Base-by-base conservation (phyloP, 176 grass and related monocot species). In the Oryza officinalis region DNA sequence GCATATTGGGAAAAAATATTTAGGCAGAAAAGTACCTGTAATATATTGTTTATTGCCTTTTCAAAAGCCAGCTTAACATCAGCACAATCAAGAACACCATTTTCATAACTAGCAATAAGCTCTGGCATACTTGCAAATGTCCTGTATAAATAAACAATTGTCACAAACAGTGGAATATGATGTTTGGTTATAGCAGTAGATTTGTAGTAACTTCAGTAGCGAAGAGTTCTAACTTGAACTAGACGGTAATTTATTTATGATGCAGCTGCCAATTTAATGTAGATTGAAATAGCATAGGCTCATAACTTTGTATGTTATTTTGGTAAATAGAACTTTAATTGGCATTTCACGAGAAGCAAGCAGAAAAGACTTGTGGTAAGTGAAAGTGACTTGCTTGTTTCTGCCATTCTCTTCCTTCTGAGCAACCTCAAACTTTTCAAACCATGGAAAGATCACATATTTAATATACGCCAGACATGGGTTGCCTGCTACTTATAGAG, bases 381-480 rank as follows among this genome's bases (percentile, higher is more conserved):
- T 63, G 8, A 72, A 72, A 45, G 41, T 7, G 46, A 18, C 9
- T 59, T 75, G 59, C 73, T 35, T 76, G 28, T 59, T 76, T 17
- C 30, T 12, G 35, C 28, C 49, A 76, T n/a, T 37, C 49, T 18
- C 20, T 76, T 60, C 85, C 71, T 87, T 80, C 81, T 71, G 77
- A 10, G 71, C 75, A 13, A 91, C 69, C 82, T 92, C 89, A 63
- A 94, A 94, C 27, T 66, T 75, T 33, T 28, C 72, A 75, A 54
- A 88, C 89, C 87, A 46, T 12, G 44, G 44, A 87, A 71, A 84
- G 92, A 88, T 47, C 50, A 94, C 30, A 70, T 82, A 90, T 66
- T 80, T 87, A 10, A 94, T 82, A 26, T 88, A 89, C 49, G 89
- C 87, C 69, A 92, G 72, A 75, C 82, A 92, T 44, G 85, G 87